phyloP scores from a whole-genome alignment of 768 basidiomycete species.

The Agrocybe pediades region DNA sequence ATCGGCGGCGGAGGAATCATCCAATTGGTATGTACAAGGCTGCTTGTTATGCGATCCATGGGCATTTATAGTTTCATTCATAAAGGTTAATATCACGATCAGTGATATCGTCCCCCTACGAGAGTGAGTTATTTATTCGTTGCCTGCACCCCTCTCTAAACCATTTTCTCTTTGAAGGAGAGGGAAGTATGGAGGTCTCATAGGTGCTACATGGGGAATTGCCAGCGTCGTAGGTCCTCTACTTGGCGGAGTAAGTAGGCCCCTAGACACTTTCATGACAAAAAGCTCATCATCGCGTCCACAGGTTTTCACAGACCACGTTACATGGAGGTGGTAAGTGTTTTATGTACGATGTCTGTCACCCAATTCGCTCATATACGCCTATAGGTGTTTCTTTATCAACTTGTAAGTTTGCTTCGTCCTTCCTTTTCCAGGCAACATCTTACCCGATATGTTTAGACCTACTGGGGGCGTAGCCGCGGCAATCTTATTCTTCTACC shows the following conservation, averaged over 20 bases:
- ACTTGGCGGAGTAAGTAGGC: conserved; percentile 69
- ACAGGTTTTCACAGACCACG: conserved; percentile 72
- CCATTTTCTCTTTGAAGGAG: conserved; percentile 24
- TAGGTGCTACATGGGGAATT: conserved; percentile 83
- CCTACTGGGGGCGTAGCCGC: conserved; percentile 74
- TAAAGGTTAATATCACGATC: conserved; percentile 68
- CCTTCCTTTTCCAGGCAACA: not conserved
- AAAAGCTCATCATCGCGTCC: conserved; percentile 1
- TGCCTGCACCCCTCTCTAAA: not conserved
- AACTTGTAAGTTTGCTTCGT: conserved; percentile 52
- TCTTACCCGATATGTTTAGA: conserved; percentile 32
- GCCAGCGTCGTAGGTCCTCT: conserved; percentile 78
- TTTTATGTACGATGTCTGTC: not conserved
- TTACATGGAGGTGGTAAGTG: conserved; percentile 75
- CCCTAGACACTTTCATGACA: not conserved
- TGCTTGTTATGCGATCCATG: not conserved
- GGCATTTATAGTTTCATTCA: not conserved
- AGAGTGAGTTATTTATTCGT: conserved; percentile 49
- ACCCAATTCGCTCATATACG: conserved; percentile 3
- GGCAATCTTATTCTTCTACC: conserved; percentile 65
- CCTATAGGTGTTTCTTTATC: conserved; percentile 70
- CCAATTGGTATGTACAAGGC: conserved; percentile 50
- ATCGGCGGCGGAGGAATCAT: conserved; percentile 83
- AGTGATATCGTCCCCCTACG: conserved; percentile 82
- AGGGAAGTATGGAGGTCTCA: conserved; percentile 73